phyloP scores from a whole-genome alignment of 2,329 filamentous ascomycete species.

The Chrysoporthe puriensis region DNA sequence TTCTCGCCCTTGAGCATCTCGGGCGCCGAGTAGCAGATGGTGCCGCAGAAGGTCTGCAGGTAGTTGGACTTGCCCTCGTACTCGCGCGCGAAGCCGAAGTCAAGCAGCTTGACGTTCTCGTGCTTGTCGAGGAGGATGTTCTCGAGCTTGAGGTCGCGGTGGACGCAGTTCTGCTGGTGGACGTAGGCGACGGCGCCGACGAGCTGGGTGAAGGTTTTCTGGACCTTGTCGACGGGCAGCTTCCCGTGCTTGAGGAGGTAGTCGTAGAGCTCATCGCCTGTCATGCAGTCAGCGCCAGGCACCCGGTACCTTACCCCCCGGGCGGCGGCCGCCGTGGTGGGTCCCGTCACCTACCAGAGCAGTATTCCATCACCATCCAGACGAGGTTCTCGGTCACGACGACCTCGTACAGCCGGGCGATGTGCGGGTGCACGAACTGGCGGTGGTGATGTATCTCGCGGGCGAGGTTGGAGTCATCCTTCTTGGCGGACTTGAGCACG shows the following conservation, averaged over 20 bases:
- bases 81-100: constrained; percentile 97
- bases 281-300: constrained; percentile 35
- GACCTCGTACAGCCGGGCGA: constrained; percentile 94
- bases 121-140: constrained; percentile 96
- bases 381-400: constrained; percentile 95
- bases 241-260: constrained; percentile 88
- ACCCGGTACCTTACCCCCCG: background rate
- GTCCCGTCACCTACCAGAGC: constrained; percentile 66
- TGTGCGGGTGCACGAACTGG: constrained; percentile 96
- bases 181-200: constrained; percentile 95
- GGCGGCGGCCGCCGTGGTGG: no score
- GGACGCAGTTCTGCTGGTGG: constrained; percentile 92
- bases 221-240: constrained; percentile 82
- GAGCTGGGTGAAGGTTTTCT: constrained; percentile 94
- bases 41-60: constrained; percentile 96
- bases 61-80: constrained; percentile 96
- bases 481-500: constrained; percentile 96
- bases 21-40: constrained; percentile 94
- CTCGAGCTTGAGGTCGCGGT: constrained; percentile 94
- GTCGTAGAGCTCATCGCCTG: constrained; percentile 96
- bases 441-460: constrained; percentile 98
- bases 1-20: constrained; percentile 99
- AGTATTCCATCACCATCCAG: constrained; percentile 97
- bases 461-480: constrained; percentile 92
- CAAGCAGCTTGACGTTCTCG: constrained; percentile 95